phyloP scores from a whole-genome alignment of 2,329 filamentous ascomycete genomes.

The Cercospora janseana region DNA sequence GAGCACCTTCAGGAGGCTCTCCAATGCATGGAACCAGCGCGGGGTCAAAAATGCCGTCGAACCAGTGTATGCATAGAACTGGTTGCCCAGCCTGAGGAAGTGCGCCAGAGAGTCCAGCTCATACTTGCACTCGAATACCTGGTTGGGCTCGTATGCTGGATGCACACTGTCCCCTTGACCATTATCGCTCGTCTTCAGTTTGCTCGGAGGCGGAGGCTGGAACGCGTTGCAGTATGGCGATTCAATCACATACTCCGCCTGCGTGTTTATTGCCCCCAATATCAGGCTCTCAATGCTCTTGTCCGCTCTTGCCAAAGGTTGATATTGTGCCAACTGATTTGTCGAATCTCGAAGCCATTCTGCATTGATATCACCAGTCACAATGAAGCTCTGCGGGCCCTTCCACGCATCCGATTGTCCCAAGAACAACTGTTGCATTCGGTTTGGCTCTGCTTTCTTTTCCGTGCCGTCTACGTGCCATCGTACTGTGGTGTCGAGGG shows the following conservation, averaged over 20 bases:
- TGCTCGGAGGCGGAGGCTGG: conserved; percentile 84
- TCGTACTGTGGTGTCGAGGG: conserved; percentile 82
- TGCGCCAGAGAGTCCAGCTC: conserved; percentile 93
- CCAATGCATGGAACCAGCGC: conserved; percentile 75
- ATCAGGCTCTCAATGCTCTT: conserved; percentile 74
- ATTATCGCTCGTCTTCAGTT: conserved; percentile 68
- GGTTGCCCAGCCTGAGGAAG: conserved; percentile 80
- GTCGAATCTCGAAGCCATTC: conserved; percentile 92
- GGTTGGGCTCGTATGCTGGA: conserved; percentile 75
- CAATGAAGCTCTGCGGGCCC: conserved; percentile 87
- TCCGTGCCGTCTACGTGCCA: conserved; percentile 71
- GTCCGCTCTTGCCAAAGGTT: conserved; percentile 78
- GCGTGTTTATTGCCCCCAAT: conserved; percentile 91
- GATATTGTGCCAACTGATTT: conserved; percentile 90
- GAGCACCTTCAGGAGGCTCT: conserved; percentile 70
- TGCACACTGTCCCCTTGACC: conserved; percentile 83
- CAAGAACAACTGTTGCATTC: conserved; percentile 33
- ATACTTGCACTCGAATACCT: conserved; percentile 98
- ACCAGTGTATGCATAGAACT: conserved; percentile 77
- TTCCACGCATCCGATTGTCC: conserved; percentile 57
- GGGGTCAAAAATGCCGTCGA: conserved; percentile 74
- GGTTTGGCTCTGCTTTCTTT: conserved; percentile 43
- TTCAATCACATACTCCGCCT: conserved; percentile 89
- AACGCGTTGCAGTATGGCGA: conserved; percentile 98
- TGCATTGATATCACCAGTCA: conserved; percentile 80